Evolutionary conservation across 257 asterid genomes (phyloP).

Genomic region (Nicotiana undulata): DNA sequence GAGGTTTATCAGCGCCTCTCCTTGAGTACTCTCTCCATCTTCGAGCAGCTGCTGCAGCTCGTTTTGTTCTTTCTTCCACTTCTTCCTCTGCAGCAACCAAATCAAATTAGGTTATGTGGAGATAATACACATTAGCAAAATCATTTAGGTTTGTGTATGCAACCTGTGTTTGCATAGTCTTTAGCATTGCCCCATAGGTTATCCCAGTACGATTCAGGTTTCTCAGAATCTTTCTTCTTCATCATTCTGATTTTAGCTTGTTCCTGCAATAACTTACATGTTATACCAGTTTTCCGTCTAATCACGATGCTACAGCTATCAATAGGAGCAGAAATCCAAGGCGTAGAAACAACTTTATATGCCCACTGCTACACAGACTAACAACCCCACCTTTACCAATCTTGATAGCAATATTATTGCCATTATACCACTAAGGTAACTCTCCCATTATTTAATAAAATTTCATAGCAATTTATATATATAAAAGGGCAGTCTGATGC

Average conservation of each 20-base stretch:
- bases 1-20: conserved; percentile 73
- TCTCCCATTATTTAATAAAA: background rate
- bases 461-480: background rate
- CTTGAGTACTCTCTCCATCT: conserved; percentile 97
- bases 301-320: background rate
- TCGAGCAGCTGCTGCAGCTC: conserved; percentile 95
- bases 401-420: background rate
- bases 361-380: background rate
- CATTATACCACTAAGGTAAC: background rate
- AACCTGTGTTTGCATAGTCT: conserved; percentile 43
- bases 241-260: conserved; percentile 68
- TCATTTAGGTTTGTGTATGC: background rate
- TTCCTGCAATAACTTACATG: conserved; percentile 35
- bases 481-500: no score
- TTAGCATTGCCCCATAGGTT: conserved; percentile 68
- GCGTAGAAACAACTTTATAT: background rate
- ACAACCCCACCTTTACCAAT: background rate
- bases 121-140: background rate
- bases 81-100: conserved; percentile 53
- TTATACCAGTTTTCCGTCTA: background rate
- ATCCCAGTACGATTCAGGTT: conserved; percentile 58
- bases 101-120: background rate
- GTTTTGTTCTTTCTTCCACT: conserved; percentile 57
- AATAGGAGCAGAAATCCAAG: background rate
- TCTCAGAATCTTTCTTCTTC: conserved; percentile 63